Base-by-base conservation (phyloP, 1,139 yeast genomes). In the Geotrichum australiense region DNA sequence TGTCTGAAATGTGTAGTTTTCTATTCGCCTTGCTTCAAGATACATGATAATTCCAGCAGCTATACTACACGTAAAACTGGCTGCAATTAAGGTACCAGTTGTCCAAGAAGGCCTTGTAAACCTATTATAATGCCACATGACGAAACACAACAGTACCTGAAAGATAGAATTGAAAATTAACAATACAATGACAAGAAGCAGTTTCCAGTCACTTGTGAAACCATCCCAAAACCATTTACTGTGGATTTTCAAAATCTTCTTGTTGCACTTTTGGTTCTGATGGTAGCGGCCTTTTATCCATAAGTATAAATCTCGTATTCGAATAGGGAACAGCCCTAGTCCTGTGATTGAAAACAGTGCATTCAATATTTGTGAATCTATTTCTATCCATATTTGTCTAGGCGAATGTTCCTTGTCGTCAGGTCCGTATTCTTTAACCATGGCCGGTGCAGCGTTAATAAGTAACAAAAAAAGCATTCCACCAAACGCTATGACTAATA, bases 341-440 rank as follows among this genome's bases (percentile, higher is more conserved):
- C 54, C 54, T 2, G 54, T 51, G 11, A 51, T 32, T 21, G 53
- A 51, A 22, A 51, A 51, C 23, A 51, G 24, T 3, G 50, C 55
- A 25, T 51, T 51, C 21, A 51, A 41, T 11, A 51, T 41, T 35
- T 51, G 55, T 16, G 53, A 50, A 28, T 49, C 52, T 18, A 51
- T 51, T 28, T 51, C 55, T n/a, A 51, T 50, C 55, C 55, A 51
- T 12, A 45, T 46, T 36, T 51, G 50, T 6, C 53, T 48, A 1
- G 53, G 51, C 3, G 50, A 48, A 11, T 42, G 44, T 4, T 43
- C 49, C 27, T 49, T 46, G 18, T 49, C 48, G 35, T 47, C 43
- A 5, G 53, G 53, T 15, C 51, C 53, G 31, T 42, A 51, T 23
- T 32, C 49, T 15, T 34, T 35, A 7, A 48, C 23, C 54, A 51